Base-by-base conservation (phyloP, 2,329 filamentous ascomycete genomes). In the Aspergillus hiratsukae region DNA sequence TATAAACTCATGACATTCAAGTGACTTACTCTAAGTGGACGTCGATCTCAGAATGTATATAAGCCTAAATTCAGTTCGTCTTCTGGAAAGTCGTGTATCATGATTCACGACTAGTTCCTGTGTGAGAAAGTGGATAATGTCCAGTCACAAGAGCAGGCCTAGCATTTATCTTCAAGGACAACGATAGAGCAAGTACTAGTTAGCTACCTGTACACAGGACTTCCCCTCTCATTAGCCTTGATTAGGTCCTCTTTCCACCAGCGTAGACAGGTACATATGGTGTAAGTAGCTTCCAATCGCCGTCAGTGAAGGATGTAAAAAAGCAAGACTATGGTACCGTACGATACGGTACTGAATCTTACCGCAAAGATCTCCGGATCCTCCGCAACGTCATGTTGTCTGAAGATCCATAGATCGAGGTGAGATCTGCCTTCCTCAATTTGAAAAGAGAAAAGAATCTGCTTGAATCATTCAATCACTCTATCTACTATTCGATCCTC, bases 361-460 rank as follows among this genome's bases (percentile, higher is more conserved):
- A 46, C 43, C 14, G 19, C 11, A 31, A 49, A 49, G 27, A 29
- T 31, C 55, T 40, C 50, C 43, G 21, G 29, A 29, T 49, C 27
- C 25, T 43, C 52, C 53, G 40, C 61, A 59, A 60, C 57, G 61
- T 60, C 61, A 63, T 63, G 59, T 56, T 52, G 29, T 43, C 23
- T 25, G 9, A 4, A 31, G 49, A 23, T 27, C 43, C 49, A 28
- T 27, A 27, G 19, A 43, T 41, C 3, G 14, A 48, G 35, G 23
- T 19, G 45, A 31, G 19, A 35, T 19, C 21, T 23, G n/a, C 40
- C 19, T 43, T 43, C n/a, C 10, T 17, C 10, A 14, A 27, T 51
- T 37, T 43, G 8, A 41, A 25, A 37, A 11, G 49, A n/a, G 5
- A 43, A 14, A 37, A 17, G 14, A 37, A 17, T 17, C 5, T 1